Evolutionary conservation across 164 flowering plant species (phyloP), one percentile per base, ranked within the genome.

Genomic region (Buxus sempervirens): DNA sequence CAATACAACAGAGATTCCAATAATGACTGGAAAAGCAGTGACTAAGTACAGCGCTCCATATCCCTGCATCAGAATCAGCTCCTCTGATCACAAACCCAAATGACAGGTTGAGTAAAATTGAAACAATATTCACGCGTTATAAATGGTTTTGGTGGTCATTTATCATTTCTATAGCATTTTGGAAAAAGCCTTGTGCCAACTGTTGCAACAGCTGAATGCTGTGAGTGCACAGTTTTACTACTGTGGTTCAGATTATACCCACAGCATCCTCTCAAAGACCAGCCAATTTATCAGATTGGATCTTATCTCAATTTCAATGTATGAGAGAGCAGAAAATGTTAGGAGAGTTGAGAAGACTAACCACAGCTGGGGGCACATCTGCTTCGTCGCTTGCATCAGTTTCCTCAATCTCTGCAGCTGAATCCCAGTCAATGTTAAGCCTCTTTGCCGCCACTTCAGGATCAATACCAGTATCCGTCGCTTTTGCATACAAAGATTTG

Each of bases 11-110:
- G 97, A 82, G 25, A 93, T 69, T 64, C 98, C 98, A 41, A 94
- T 94, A 60, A 94, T 85, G 69, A 91, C 72, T 22, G 97, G 97
- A 71, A 94, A 82, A 28, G 90, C 95, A 0, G 96, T 77, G 49
- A 94, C 96, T 63, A 94, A 69, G 82, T 94, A 94, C 25, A 94
- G 77, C 22, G 94, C 96, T 63, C 96, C 97, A 72, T 82, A 91
- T 65, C 98, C 97, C 98, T 93, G 96, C 90, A 82, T 54, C 36
- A 70, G 53, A 76, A 70, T 65, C 27, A 51, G 51, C 58, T 20
- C 23, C n/a, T 58, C 49, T 22, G 22, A 45, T 62, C 54, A 69
- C 22, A 22, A 26, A 57, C 15, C 42, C 25, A 27, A 61, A 26
- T 14, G 38, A 60, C 26, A 65, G 18, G 9, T n/a, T 21, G 23